phyloP scores from a whole-genome alignment of 2,329 filamentous ascomycete species.

The Colletotrichum gloeosporioides region DNA sequence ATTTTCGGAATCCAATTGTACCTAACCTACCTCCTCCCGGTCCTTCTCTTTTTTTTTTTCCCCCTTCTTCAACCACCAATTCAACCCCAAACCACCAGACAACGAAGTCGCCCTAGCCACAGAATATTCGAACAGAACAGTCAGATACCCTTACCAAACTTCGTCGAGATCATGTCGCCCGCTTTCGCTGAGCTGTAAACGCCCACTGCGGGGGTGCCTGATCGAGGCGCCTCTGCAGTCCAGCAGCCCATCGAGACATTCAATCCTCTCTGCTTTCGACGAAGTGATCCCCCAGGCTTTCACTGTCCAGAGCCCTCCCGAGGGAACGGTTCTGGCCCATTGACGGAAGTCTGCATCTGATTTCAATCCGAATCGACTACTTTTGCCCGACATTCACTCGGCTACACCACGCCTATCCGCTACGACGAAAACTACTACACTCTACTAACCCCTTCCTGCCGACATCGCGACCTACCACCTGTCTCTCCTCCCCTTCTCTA shows the following conservation, averaged over 20 bases:
- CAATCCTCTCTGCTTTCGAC: constrained; percentile 59
- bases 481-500: not conserved
- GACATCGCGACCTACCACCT: not conserved
- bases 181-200: constrained; percentile 88
- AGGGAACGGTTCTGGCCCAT: constrained; percentile 37
- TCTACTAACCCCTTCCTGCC: not conserved
- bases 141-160: constrained; percentile 55
- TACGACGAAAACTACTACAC: not conserved
- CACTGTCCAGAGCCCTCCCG: constrained; percentile 43
- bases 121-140: constrained; percentile 27
- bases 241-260: constrained; percentile 82
- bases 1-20: constrained; percentile 25
- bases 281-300: constrained; percentile 64
- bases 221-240: constrained; percentile 71
- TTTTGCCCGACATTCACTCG: constrained; percentile 11
- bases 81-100: constrained; percentile 52
- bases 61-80: constrained; percentile 36
- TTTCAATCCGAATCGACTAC: constrained; percentile 10
- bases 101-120: constrained; percentile 65
- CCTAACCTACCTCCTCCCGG: constrained; percentile 24
- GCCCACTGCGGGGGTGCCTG: constrained; percentile 72
- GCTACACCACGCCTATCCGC: constrained; percentile 13
- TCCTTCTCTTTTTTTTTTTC: constrained; percentile 30
- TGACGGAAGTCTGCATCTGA: constrained; percentile 44
- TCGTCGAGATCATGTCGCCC: constrained; percentile 81